Conservation (phyloP, 1,139 yeast species). For the Arxiozyma bovina region DNA sequence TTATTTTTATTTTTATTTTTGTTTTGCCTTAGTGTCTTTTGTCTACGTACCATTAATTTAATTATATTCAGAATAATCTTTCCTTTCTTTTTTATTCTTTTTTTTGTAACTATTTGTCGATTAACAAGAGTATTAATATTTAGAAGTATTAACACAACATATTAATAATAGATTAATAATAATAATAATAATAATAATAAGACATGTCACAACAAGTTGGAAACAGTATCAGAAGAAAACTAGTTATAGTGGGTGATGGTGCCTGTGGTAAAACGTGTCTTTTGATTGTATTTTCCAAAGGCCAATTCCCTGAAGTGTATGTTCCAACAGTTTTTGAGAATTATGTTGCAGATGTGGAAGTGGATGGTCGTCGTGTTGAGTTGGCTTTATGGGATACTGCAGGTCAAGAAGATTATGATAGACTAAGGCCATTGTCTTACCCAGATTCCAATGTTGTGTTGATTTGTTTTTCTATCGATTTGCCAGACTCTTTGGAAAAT, state of each 20-base stretch:
- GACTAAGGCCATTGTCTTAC: constrained; percentile 84
- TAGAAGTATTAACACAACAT: background rate
- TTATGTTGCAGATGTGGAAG: constrained; percentile 87
- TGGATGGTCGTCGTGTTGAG: constrained; percentile 87
- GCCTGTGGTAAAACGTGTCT: constrained; percentile 79
- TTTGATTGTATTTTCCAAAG: constrained; percentile 78
- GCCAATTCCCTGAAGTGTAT: constrained; percentile 89
- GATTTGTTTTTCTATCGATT: constrained; percentile 83
- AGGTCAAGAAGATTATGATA: constrained; percentile 51
- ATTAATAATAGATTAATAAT: background rate
- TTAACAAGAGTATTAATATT: background rate
- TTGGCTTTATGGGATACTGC: constrained; percentile 89
- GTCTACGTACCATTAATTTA: background rate
- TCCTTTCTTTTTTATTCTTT: too few species aligned
- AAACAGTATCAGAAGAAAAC: constrained; percentile 13
- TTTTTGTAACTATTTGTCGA: background rate
- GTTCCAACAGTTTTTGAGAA: constrained; percentile 93
- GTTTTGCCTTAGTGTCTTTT: too few species aligned
- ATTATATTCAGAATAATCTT: background rate
- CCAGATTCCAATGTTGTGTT: constrained; percentile 87
- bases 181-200: background rate
- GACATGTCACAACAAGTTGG: constrained; percentile 13
- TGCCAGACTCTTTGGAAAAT: constrained; percentile 86
- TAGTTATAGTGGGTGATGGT: constrained; percentile 20
- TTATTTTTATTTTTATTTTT: too few species aligned